Evolutionary conservation across 768 basidiomycete genomes (phyloP).

Genomic region (Boletus insuetus): DNA sequence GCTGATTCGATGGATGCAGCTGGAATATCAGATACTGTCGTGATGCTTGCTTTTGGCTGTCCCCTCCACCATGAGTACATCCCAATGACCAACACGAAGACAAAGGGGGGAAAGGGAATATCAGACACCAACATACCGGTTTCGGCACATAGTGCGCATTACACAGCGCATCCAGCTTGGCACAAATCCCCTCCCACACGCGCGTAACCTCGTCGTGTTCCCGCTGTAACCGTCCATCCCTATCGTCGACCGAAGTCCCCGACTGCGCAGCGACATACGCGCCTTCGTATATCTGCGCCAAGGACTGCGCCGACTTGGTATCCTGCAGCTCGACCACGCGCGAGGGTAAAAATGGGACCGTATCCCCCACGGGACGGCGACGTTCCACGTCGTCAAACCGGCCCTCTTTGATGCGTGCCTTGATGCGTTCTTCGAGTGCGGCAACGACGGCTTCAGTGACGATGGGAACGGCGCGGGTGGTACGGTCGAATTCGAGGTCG

Average conservation of each 20-base stretch:
- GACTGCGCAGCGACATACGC: slow-evolving; percentile 75
- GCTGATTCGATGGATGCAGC: slow-evolving; percentile 87
- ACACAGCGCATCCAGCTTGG: slow-evolving; percentile 89
- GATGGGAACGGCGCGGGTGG: slow-evolving; percentile 80
- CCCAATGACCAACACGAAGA: neutral
- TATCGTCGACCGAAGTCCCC: slow-evolving; percentile 58
- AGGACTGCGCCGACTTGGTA: slow-evolving; percentile 79
- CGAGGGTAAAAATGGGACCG: slow-evolving; percentile 90
- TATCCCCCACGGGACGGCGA: slow-evolving; percentile 61
- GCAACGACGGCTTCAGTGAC: slow-evolving; percentile 87
- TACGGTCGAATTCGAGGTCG: slow-evolving; percentile 92
- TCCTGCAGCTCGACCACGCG: slow-evolving; percentile 87
- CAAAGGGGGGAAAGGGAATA: neutral
- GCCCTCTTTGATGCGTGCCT: slow-evolving; percentile 78
- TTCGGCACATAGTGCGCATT: slow-evolving; percentile 97
- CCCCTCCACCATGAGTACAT: neutral
- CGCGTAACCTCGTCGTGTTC: slow-evolving; percentile 86
- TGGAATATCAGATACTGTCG: slow-evolving; percentile 78
- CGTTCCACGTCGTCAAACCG: slow-evolving; percentile 92
- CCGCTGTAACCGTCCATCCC: slow-evolving; percentile 83
- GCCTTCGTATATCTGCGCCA: slow-evolving; percentile 95
- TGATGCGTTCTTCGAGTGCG: slow-evolving; percentile 86
- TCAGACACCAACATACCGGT: slow-evolving; percentile 51
- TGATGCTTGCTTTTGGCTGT: slow-evolving; percentile 87
- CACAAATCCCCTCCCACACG: slow-evolving; percentile 81